phyloP scores from a whole-genome alignment of 176 grass and related monocot species.

The Ensete ventricosum region DNA sequence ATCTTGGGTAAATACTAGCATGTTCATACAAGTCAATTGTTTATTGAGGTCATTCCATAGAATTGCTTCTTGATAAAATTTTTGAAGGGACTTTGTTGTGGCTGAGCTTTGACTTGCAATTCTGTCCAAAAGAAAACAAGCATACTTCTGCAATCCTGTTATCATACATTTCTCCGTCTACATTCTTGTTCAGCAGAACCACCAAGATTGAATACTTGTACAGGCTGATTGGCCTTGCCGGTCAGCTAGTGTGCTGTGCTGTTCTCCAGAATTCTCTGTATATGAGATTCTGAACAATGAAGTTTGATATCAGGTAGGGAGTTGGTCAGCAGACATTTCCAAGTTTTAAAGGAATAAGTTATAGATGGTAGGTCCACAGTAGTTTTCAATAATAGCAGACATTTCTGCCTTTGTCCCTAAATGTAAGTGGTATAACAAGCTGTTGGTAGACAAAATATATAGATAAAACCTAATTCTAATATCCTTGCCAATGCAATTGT shows the following conservation, averaged over 20 bases:
- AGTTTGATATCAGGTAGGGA: background rate
- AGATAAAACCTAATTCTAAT: too few species aligned
- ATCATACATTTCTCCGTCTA: background rate
- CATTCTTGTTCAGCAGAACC: background rate
- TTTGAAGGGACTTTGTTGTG: background rate
- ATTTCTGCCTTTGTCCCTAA: too few species aligned
- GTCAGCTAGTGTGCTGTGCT: background rate
- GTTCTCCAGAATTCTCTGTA: background rate
- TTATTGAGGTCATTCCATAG: background rate
- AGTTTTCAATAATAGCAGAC: too few species aligned
- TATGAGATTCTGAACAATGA: background rate
- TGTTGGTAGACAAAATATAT: too few species aligned
- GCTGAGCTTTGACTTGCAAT: background rate
- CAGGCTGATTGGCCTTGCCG: background rate
- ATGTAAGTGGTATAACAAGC: too few species aligned
- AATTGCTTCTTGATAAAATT: background rate
- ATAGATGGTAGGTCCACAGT: too few species aligned
- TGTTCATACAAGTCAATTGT: slow-evolving; percentile 2
- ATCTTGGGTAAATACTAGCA: slow-evolving; percentile 33
- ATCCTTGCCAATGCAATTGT: too few species aligned
- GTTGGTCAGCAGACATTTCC: background rate
- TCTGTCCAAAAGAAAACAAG: background rate
- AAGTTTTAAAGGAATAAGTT: too few species aligned
- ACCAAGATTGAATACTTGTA: background rate
- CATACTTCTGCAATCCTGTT: background rate